Base-by-base conservation (phyloP, 179 eudicot genomes). In the Gypsophila paniculata region DNA sequence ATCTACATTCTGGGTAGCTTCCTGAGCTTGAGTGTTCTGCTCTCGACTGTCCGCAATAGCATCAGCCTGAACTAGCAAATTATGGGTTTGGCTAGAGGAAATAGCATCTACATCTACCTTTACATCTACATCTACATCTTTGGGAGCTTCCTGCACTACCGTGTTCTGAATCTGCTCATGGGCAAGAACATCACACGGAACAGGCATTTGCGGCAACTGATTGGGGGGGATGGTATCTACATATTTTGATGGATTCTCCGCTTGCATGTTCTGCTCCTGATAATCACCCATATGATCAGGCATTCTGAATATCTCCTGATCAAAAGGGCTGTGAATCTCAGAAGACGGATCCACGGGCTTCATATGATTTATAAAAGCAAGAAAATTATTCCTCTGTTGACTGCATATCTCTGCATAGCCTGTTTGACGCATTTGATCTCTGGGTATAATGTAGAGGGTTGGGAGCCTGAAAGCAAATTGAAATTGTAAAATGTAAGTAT, bases 361-460 rank as follows among this genome's bases (percentile, higher is more conserved):
- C 38, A 91, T 82, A 76, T 88, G 97, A 75, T 83, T 85, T 65
- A 91, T 84, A 63, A 91, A 79, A 70, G 89, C 94, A 39, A 89
- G 86, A 77, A 92, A 92, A 68, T 83, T 79, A 65, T 83, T 88
- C 71, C 89, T 87, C 68, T 91, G 90, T 66, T 90, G 85, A 66
- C 83, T 88, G 82, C 87, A 87, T 49, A 86, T 85, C 38, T 88
- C 86, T 32, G 90, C 85, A 72, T 79, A 88, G 73, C 97, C 90
- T 83, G 76, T 86, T 79, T 84, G 84, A 65, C 83, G 72, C 58
- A 90, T 81, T 78, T 88, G 95, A 74, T 95, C 96, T 82, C 96
- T 87, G 42, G 95, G 97, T 65, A 95, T 81, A 23, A 93, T 95
- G 68, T 82, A 84, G 4, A 95, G 97, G 15, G 99, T 95, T 66